Conservation (phyloP, 352 stramenopile species). For the Globisporangium perplexum region DNA sequence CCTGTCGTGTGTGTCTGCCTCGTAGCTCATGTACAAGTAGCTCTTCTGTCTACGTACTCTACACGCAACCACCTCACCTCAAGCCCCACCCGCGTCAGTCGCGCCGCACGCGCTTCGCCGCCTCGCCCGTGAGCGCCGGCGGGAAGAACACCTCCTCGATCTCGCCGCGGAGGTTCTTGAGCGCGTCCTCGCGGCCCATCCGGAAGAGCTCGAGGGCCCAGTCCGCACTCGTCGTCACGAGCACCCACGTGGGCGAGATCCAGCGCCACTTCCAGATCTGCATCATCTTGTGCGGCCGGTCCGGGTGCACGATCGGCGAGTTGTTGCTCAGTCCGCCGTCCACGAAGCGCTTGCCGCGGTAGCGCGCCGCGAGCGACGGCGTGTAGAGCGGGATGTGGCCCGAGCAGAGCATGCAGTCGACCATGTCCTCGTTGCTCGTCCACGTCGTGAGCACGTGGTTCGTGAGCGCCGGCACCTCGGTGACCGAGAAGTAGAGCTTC, state of each 20-base stretch:
- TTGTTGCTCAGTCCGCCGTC: conserved; percentile 77
- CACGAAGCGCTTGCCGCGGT: conserved; percentile 68
- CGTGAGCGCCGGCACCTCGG: conserved; percentile 49
- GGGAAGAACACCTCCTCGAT: conserved; percentile 31
- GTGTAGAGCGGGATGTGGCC: conserved; percentile 72
- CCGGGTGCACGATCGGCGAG: conserved; percentile 43
- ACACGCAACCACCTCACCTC: not conserved
- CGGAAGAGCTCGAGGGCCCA: conserved; percentile 72
- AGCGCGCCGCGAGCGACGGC: conserved; percentile 49
- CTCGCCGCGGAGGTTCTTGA: conserved; percentile 51
- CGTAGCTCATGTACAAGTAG: not conserved
- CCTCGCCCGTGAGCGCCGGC: not conserved
- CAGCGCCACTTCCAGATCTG: conserved; percentile 84
- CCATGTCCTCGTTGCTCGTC: conserved; percentile 76
- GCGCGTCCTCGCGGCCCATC: conserved; percentile 71
- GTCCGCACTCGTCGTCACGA: conserved; percentile 69
- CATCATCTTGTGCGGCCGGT: conserved; percentile 65
- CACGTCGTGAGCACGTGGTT: conserved; percentile 74
- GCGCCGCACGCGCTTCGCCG: conserved; percentile 3
- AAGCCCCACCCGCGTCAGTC: not conserved
- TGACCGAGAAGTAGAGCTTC: conserved; percentile 77
- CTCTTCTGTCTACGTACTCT: not conserved
- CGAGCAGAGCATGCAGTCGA: conserved; percentile 77
- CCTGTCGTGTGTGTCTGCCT: too few relatives aligned
- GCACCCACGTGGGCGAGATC: conserved; percentile 67